phyloP scores from a whole-genome alignment of 2,329 filamentous ascomycete species.

The Apiospora aurea region DNA sequence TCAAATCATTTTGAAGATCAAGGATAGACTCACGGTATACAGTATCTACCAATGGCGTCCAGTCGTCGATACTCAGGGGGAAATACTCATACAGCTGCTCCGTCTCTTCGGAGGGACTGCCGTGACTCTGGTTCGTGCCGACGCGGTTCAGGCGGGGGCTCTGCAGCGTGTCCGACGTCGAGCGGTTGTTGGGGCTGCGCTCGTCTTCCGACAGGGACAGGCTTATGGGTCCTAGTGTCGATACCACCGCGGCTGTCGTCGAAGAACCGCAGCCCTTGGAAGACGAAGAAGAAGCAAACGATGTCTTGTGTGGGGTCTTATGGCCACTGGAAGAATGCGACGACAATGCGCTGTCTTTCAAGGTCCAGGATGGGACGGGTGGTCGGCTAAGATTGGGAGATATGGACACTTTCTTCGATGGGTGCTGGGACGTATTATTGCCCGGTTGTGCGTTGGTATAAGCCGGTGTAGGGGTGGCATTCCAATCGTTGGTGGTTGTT shows the following conservation, averaged over 20 bases:
- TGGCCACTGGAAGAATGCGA: constrained; percentile 27
- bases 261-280: constrained; percentile 31
- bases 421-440: constrained; percentile 43
- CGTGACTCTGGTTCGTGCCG: constrained; percentile 48
- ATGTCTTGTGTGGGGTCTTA: constrained; percentile 26
- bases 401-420: constrained; percentile 60
- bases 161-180: constrained; percentile 52
- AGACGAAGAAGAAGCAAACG: constrained; percentile 33
- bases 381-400: constrained; percentile 60
- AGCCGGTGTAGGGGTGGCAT: background rate
- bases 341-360: constrained; percentile 29
- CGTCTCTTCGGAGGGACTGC: constrained; percentile 75
- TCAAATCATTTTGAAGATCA: constrained; percentile 50
- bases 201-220: constrained; percentile 68
- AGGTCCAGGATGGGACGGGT: constrained; percentile 59
- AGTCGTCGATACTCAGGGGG: constrained; percentile 88
- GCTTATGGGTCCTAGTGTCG: constrained; percentile 50
- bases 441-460: constrained; percentile 22
- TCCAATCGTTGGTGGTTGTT: constrained; percentile 33
- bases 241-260: constrained; percentile 31
- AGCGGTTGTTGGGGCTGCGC: constrained; percentile 59
- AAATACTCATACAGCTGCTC: constrained; percentile 96
- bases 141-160: constrained; percentile 52
- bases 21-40: constrained; percentile 58
- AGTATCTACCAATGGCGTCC: constrained; percentile 46